Evolutionary conservation across 2,329 filamentous ascomycete species (phyloP), one percentile per base, ranked within the genome.

Genomic region (Fusarium newnesense): DNA sequence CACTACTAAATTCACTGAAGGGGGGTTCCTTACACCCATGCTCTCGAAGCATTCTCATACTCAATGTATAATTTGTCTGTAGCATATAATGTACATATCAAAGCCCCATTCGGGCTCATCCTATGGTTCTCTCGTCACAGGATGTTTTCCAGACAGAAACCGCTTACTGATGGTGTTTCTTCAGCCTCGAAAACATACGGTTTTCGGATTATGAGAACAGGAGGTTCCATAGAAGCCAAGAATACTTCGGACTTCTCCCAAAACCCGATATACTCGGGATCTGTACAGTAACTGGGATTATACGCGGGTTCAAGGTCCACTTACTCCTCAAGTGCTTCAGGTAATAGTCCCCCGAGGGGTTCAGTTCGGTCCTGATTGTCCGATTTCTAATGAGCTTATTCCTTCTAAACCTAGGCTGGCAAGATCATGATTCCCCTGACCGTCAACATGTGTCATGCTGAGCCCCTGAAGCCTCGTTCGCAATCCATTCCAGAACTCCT

Each of bases 401-500:
- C 16, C 19, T 30, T 47, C n/a, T n/a, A 4, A 24, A 13, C 21
- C 11, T 30, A 19, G 13, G 24, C 18, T 43, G 13, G 19, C 15
- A 36, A 26, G 28, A 4, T 4, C 21, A 28, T 12, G 6, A 32
- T 60, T 18, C 18, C 42, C 12, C 39, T n/a, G 10, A 7, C 9
- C 40, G 8, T 47, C 34, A 60, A 18, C 15, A 40, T 36, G 40
- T 36, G n/a, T 19, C 19, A 30, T 34, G 52, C 36, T 16, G 64
- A 58, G 39, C 50, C 62, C 50, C 26, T 56, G 46, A 47, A 24
- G 52, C 54, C 43, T 42, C 44, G 46, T 43, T 39, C 28, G 52
- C 39, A 47, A 72, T 56, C 75, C 75, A 76, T 44, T 64, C 54
- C 4, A 76, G 47, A 24, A 77, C 57, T 36, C 30, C 39, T 59